phyloP scores from a whole-genome alignment of 805 yeast genomes.

The Brettanomyces bruxellensis region DNA sequence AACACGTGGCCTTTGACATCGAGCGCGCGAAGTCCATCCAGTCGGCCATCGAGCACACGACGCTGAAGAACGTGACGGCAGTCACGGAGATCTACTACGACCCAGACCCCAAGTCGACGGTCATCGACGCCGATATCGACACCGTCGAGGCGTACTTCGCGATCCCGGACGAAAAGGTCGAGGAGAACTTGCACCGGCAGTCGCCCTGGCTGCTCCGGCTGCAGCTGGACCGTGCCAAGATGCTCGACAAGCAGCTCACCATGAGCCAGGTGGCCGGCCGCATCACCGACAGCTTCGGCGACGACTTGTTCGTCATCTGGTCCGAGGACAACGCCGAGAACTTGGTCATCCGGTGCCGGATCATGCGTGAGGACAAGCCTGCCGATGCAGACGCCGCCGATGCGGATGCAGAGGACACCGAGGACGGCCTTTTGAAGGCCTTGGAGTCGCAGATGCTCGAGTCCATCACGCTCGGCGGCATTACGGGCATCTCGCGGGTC shows the following conservation, averaged over 20 bases:
- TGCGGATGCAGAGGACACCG: slow-evolving; percentile 91
- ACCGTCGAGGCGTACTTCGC: slow-evolving; percentile 96
- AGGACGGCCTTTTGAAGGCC: slow-evolving; percentile 91
- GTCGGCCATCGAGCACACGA: slow-evolving; percentile 95
- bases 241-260: slow-evolving; percentile 95
- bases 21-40: slow-evolving; percentile 92
- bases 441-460: slow-evolving; percentile 96
- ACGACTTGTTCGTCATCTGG: slow-evolving; percentile 96
- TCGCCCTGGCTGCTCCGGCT: slow-evolving; percentile 97
- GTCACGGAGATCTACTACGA: slow-evolving; percentile 96
- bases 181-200: slow-evolving; percentile 86
- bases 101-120: slow-evolving; percentile 97
- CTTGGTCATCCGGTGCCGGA: slow-evolving; percentile 95
- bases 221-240: slow-evolving; percentile 96
- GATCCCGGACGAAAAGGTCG: slow-evolving; percentile 95
- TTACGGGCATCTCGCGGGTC: slow-evolving; percentile 84
- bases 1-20: slow-evolving; percentile 75
- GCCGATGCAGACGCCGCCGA: slow-evolving; percentile 35
- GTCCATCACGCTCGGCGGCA: slow-evolving; percentile 91
- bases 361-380: slow-evolving; percentile 90
- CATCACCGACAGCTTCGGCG: slow-evolving; percentile 86
- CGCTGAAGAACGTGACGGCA: slow-evolving; percentile 90
- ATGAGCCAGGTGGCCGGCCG: slow-evolving; percentile 98
- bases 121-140: slow-evolving; percentile 92
- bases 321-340: slow-evolving; percentile 98